Conservation (phyloP, 1,284 basidiomycete genomes). For the Pseudozyma tsukubaensis region DNA sequence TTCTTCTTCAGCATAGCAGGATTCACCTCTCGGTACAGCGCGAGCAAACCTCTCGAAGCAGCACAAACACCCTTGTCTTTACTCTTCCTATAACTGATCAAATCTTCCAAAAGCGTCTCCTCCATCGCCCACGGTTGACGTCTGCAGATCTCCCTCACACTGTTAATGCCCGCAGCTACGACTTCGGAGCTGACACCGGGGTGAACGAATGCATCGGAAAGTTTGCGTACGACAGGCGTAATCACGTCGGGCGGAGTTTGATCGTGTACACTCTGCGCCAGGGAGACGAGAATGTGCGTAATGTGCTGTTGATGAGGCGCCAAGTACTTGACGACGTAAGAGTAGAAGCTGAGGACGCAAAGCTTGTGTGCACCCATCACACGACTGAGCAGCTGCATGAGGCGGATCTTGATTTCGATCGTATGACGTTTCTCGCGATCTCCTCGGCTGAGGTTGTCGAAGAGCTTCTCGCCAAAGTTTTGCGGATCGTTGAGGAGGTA, state of each 20-base stretch:
- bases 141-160: constrained; percentile 90
- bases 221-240: constrained; percentile 87
- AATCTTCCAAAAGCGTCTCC: constrained; percentile 88
- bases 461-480: constrained; percentile 93
- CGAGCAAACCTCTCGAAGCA: constrained; percentile 86
- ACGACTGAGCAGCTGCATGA: constrained; percentile 97
- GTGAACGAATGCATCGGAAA: constrained; percentile 96
- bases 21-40: constrained; percentile 95
- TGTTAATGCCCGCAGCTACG: constrained; percentile 93
- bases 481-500: constrained; percentile 96
- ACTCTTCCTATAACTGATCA: constrained; percentile 94
- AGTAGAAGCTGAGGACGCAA: constrained; percentile 94
- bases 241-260: constrained; percentile 93
- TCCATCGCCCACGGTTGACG: constrained; percentile 96
- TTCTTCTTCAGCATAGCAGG: constrained; percentile 89
- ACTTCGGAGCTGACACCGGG: constrained; percentile 96
- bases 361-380: constrained; percentile 94
- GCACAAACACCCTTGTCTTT: constrained; percentile 92
- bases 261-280: constrained; percentile 95
- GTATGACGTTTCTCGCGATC: constrained; percentile 81
- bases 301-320: constrained; percentile 92
- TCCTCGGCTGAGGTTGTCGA: constrained; percentile 83
- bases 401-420: constrained; percentile 94
- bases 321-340: constrained; percentile 92
- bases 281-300: constrained; percentile 90